These are phyloP conservation scores for Mrakia blollopis DNA, from an alignment of 768 basidiomycete species.

Conservation along the genomic window DNA sequence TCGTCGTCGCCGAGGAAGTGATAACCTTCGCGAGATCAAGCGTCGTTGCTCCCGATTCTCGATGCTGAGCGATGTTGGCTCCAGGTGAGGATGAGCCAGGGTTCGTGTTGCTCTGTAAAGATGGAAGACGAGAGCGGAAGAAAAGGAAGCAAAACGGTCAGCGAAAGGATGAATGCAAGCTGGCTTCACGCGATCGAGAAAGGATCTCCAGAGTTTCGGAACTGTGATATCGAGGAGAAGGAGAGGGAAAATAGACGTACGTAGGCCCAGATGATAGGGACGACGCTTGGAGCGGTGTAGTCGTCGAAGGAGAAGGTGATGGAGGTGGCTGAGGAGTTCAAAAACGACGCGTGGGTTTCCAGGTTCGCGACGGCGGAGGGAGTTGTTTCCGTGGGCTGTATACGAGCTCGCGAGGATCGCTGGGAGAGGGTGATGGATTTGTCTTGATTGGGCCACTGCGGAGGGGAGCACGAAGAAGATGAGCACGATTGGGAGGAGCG, in stretches of 20 bases:
- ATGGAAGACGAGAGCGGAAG: background rate
- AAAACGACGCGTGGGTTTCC: background rate
- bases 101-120: constrained; percentile 15
- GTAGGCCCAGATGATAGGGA: constrained; percentile 27
- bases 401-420: background rate
- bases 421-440: constrained; percentile 15
- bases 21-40: constrained; percentile 22
- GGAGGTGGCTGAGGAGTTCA: constrained; percentile 18
- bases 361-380: constrained; percentile 11
- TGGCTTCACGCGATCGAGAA: background rate
- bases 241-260: background rate
- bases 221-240: background rate
- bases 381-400: constrained; percentile 14
- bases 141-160: background rate
- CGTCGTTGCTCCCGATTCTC: background rate
- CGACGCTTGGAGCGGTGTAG: background rate
- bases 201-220: background rate
- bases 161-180: too few relatives aligned
- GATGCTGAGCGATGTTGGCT: constrained; percentile 17
- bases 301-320: constrained; percentile 17
- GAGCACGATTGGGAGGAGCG: background rate
- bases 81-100: background rate
- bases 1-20: background rate
- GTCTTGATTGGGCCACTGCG: constrained; percentile 5
- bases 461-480: background rate